Conservation (phyloP, 2,329 filamentous ascomycete genomes). For the Rasamsonia emersonii region DNA sequence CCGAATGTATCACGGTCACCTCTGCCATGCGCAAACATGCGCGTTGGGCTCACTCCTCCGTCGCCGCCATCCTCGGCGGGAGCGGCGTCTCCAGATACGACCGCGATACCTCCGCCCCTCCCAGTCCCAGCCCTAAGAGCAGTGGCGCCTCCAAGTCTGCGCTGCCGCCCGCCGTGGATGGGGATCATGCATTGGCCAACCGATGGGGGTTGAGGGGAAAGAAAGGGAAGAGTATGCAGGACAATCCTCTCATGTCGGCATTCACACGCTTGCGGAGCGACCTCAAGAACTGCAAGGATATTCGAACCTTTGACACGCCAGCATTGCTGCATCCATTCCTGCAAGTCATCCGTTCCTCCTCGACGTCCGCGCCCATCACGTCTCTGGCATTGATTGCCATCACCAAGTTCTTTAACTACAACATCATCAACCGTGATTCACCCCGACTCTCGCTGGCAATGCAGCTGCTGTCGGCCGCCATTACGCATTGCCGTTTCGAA, state of each 20-base stretch:
- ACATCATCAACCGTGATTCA: slow-evolving; percentile 74
- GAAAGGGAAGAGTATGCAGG: slow-evolving; percentile 94
- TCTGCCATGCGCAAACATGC: slow-evolving; percentile 97
- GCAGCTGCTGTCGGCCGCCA: slow-evolving; percentile 87
- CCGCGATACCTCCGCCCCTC: slow-evolving; percentile 32
- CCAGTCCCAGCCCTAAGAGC: slow-evolving; percentile 26
- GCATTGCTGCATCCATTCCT: slow-evolving; percentile 87
- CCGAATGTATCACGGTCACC: slow-evolving; percentile 97
- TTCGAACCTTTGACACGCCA: slow-evolving; percentile 79
- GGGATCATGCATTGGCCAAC: slow-evolving; percentile 53
- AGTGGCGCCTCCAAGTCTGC: slow-evolving; percentile 12
- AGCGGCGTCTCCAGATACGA: slow-evolving; percentile 41
- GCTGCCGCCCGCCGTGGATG: slow-evolving; percentile 22
- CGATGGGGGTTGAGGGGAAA: slow-evolving; percentile 91
- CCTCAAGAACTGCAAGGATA: slow-evolving; percentile 81
- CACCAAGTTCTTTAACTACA: slow-evolving; percentile 93
- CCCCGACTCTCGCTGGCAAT: slow-evolving; percentile 86
- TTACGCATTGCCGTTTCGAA: slow-evolving; percentile 96
- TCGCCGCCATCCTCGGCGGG: slow-evolving; percentile 88
- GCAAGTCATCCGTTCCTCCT: slow-evolving; percentile 92
- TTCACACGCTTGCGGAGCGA: slow-evolving; percentile 87
- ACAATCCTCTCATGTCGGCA: slow-evolving; percentile 90
- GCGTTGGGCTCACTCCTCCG: slow-evolving; percentile 90
- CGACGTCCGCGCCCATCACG: slow-evolving; percentile 91
- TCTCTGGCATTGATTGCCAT: slow-evolving; percentile 88